Conservation (phyloP, 495 filamentous ascomycete species). For the Friedmanniomyces simplex region DNA sequence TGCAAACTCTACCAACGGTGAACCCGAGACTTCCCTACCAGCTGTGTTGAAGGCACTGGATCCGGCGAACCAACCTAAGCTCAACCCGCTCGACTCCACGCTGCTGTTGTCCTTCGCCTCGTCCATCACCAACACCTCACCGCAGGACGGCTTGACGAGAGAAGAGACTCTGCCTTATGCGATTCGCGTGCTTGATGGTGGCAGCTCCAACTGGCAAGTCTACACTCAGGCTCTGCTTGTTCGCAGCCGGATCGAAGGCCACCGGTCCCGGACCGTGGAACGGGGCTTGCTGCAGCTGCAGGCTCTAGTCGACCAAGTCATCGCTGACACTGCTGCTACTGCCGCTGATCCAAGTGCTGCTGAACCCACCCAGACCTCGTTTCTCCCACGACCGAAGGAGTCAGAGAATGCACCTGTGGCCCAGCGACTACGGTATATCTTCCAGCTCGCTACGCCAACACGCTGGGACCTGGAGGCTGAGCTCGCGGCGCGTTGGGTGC, state of each 20-base stretch:
- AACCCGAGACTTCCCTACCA: slow-evolving; percentile 50
- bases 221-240: slow-evolving; percentile 89
- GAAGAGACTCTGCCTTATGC: slow-evolving; percentile 92
- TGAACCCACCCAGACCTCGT: slow-evolving; percentile 49
- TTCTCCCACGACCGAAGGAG: slow-evolving; percentile 68
- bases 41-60: slow-evolving; percentile 49
- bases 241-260: slow-evolving; percentile 78
- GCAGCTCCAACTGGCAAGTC: slow-evolving; percentile 93
- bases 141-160: slow-evolving; percentile 71
- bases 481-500: slow-evolving; percentile 80
- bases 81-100: slow-evolving; percentile 73
- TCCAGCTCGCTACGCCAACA: slow-evolving; percentile 69
- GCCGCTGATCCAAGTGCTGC: not conserved
- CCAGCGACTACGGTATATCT: slow-evolving; percentile 72
- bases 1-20: slow-evolving; percentile 25
- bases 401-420: slow-evolving; percentile 65
- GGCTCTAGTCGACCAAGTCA: slow-evolving; percentile 89
- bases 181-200: slow-evolving; percentile 73
- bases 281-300: slow-evolving; percentile 87
- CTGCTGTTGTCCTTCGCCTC: slow-evolving; percentile 73
- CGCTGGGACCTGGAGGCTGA: slow-evolving; percentile 92
- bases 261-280: slow-evolving; percentile 75
- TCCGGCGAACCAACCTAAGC: slow-evolving; percentile 69
- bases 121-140: slow-evolving; percentile 79
- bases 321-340: slow-evolving; percentile 57